A percentile compares a stretch with the other conserved stretches of the same genome.
Conservation (phyloP, 352 stramenopile species). For the Thalassiosira mediterranea region DNA sequence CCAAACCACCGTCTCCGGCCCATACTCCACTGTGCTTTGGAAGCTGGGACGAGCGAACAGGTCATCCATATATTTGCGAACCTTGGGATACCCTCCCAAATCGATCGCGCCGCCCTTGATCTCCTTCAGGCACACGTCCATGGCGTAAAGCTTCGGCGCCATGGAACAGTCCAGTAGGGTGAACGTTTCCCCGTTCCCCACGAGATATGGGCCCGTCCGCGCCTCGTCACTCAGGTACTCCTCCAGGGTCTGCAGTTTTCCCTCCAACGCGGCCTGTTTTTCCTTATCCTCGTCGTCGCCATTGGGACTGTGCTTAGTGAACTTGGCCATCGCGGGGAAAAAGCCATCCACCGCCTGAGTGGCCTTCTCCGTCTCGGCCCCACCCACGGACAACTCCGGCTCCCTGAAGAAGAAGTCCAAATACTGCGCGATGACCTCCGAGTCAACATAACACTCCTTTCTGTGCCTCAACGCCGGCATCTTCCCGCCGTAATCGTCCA, state of each 20-base stretch:
- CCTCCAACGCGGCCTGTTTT: conserved; percentile 51
- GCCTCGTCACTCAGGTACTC: conserved; percentile 52
- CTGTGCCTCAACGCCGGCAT: conserved; percentile 77
- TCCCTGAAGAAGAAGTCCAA: conserved; percentile 82
- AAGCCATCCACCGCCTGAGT: conserved; percentile 64
- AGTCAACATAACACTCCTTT: conserved; percentile 81
- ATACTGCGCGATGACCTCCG: conserved; percentile 79
- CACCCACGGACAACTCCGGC: conserved; percentile 31
- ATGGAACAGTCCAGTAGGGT: conserved; percentile 74
- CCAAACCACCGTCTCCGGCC: conserved; percentile 73
- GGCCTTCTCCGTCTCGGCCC: conserved; percentile 33
- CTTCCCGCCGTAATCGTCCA: conserved; percentile 77
- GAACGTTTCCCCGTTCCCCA: conserved; percentile 63
- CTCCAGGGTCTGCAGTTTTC: conserved; percentile 56
- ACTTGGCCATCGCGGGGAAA: conserved; percentile 77
- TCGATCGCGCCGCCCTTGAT: conserved; percentile 70
- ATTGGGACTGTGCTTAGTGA: conserved; percentile 71
- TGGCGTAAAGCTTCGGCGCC: conserved; percentile 78
- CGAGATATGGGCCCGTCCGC: conserved; percentile 58
- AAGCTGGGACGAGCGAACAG: conserved; percentile 66
- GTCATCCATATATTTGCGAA: conserved; percentile 69
- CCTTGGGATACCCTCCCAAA: conserved; percentile 58
- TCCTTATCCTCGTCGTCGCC: conserved; percentile 59
- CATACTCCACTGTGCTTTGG: conserved; percentile 65
- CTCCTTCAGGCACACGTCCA: conserved; percentile 58